These are phyloP conservation scores for Tricholoma matsutake DNA, from an alignment of 768 basidiomycete species.

Conservation along the genomic window DNA sequence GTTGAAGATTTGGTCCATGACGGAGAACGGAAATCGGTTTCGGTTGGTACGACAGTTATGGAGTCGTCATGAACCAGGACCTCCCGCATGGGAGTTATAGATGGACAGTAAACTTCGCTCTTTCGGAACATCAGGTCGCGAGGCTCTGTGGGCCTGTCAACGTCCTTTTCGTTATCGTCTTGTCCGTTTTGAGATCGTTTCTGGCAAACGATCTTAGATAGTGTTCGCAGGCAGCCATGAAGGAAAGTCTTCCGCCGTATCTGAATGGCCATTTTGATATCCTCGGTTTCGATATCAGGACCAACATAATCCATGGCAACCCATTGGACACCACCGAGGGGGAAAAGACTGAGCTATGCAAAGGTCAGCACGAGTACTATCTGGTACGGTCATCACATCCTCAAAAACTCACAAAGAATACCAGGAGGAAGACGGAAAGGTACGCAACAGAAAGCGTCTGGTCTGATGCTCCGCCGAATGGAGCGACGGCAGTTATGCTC, in stretches of 20 bases:
- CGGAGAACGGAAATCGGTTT: conserved; percentile 7
- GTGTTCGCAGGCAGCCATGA: conserved; percentile 13
- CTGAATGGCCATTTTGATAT: conserved; percentile 45
- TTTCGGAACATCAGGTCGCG: background rate
- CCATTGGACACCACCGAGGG: conserved; percentile 52
- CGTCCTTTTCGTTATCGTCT: background rate
- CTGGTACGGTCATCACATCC: background rate
- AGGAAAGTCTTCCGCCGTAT: conserved; percentile 30
- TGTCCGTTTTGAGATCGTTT: background rate
- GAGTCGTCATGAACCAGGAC: conserved; percentile 22
- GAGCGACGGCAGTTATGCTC: conserved; percentile 56
- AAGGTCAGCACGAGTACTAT: too few species aligned
- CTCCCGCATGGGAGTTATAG: conserved; percentile 10
- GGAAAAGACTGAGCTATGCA: conserved; percentile 59
- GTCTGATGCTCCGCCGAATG: conserved; percentile 58
- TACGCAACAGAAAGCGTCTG: conserved; percentile 65
- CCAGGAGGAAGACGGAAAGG: conserved; percentile 56
- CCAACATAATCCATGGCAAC: conserved; percentile 64
- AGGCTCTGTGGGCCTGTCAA: background rate
- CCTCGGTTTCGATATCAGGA: conserved; percentile 57
- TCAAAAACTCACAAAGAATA: conserved; percentile 48
- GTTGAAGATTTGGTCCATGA: background rate
- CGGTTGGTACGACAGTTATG: conserved; percentile 15
- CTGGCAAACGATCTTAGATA: conserved; percentile 7
- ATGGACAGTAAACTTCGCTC: too few species aligned